Evolutionary conservation across 352 stramenopile species (phyloP), one percentile per base, ranked within the genome.

Genomic region (Blastocystis sp.): DNA sequence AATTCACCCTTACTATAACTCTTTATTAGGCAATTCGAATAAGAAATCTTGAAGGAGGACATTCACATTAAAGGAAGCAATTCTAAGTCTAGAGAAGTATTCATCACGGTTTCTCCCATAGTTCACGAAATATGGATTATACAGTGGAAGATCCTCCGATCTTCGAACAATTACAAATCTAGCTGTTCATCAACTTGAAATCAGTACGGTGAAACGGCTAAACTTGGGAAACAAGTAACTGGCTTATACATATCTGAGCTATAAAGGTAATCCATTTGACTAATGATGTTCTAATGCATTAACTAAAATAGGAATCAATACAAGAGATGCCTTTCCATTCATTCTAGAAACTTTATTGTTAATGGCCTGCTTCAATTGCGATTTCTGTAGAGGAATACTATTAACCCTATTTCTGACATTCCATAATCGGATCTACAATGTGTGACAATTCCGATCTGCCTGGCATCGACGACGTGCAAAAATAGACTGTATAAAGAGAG

Each of bases 51-150:
- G 51, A 58, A 13, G 13, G 13, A 58, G 13, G 13, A 58, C 51
- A 13, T 13, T 22, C 13, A 58, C 51, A 58, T 58, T 22, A 58
- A 58, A 58, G 13, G 13, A 13, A 58, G 51, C 51, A 13, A 22
- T 22, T 22, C 51, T 13, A 13, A 58, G 13, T 13, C 51, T 13
- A 58, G 51, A 13, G 22, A 58, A 58, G 24, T 42, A 73, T 37
- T 73, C 60, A 5, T 44, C 9, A 17, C 37, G 27, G 60, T 73
- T 73, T 35, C 60, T 73, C 51, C 60, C 60, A 37, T 73, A 73
- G 60, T 73, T 35, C 60, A 73, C 60, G 27, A 73, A 73, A 35
- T 73, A 73, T 13, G 60, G 60, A 5, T 73, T 30, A 37, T 73
- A 73, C 6, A 73, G 15, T 37, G 60, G 60, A 17, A 73, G 27